A percentile compares a stretch with the other conserved stretches of the same genome.
Evolutionary conservation across 768 basidiomycete genomes (phyloP).

Genomic region (Pleurotus giganteus): DNA sequence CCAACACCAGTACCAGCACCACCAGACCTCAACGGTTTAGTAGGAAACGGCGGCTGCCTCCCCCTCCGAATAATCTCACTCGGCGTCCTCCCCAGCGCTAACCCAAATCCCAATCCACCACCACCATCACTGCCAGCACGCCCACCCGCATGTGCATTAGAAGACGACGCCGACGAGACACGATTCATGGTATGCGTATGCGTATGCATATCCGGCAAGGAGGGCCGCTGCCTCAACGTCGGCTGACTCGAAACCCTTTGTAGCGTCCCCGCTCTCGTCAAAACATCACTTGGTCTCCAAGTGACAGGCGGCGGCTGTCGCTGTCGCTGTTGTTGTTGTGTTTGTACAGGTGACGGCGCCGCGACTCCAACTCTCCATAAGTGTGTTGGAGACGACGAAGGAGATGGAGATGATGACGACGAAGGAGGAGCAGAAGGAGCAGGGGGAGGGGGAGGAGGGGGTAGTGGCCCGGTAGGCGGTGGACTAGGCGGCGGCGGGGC

Average conservation of each 20-base stretch:
- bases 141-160: neutral
- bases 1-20: too few relatives aligned
- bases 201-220: neutral
- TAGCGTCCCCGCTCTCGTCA: neutral
- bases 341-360: neutral
- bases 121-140: neutral
- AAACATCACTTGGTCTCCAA: neutral
- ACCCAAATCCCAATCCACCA: neutral
- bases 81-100: constrained; percentile 8
- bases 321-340: too few relatives aligned
- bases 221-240: constrained; percentile 7
- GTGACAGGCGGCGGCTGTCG: constrained; percentile 2
- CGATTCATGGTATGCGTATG: neutral
- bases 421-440: constrained; percentile 5
- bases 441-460: constrained; percentile 29
- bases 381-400: constrained; percentile 14
- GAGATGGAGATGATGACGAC: constrained; percentile 10
- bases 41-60: constrained; percentile 49
- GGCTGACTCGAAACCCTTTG: constrained; percentile 6
- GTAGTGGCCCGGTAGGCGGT: constrained; percentile 44
- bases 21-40: constrained; percentile 34
- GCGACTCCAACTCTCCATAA: neutral
- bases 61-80: constrained; percentile 39
- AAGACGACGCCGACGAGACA: too few relatives aligned
- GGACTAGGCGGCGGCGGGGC: constrained; percentile 45